These are phyloP conservation scores for Borovskyia barvae DNA, from an alignment of 208 protist genomes.

Conservation along the genomic window DNA sequence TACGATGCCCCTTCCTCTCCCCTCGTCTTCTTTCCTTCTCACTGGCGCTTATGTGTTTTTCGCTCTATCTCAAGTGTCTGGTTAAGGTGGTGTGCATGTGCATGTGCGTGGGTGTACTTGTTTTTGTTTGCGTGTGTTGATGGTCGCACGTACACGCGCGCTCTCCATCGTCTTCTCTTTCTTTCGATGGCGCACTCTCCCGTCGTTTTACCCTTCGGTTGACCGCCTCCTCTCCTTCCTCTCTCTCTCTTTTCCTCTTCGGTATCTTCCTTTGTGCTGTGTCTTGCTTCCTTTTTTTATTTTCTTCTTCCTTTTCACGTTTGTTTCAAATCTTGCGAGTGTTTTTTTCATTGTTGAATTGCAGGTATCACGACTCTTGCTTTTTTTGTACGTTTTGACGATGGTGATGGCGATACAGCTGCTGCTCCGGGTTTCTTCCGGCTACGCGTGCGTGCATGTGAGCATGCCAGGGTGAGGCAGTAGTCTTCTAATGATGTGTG, in stretches of 20 bases:
- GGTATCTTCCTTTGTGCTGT: neutral
- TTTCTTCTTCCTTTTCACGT: neutral
- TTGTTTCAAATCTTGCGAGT: neutral
- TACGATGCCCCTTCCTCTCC: no score
- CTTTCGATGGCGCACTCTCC: no score
- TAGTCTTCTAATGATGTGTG: no score
- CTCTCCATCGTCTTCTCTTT: neutral
- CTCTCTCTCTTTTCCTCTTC: neutral
- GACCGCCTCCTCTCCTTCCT: neutral
- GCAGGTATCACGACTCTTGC: no score
- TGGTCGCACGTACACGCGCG: neutral
- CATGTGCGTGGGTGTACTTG: slow-evolving; percentile 1
- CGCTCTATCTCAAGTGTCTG: neutral
- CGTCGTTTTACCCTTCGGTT: neutral
- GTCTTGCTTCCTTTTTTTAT: slow-evolving; percentile 7
- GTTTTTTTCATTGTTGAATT: neutral
- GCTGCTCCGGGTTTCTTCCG: no score
- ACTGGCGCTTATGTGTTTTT: slow-evolving; percentile 12
- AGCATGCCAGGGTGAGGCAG: no score
- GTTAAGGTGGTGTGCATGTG: slow-evolving; percentile 4
- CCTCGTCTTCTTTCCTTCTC: slow-evolving; percentile 27
- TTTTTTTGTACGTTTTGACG: no score
- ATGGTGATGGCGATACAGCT: no score
- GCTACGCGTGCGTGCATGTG: no score
- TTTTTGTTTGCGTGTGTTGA: slow-evolving; percentile 7